Evolutionary conservation across 371 early-diverging fungal species (phyloP).

Genomic region (Sanchytrium tribonematis): DNA sequence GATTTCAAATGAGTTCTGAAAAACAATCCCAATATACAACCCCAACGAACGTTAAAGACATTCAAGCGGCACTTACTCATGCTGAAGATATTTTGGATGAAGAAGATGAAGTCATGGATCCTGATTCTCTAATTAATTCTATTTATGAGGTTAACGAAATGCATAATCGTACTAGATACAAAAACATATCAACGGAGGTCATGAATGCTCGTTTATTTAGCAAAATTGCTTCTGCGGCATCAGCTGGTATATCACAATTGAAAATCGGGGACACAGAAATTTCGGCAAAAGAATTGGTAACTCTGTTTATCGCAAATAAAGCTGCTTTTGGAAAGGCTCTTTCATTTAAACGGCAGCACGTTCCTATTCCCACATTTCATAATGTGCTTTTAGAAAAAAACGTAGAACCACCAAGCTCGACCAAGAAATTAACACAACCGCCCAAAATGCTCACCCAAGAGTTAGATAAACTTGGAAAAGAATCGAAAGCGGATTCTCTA

Average conservation of each 20-base stretch:
- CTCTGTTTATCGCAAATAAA: background rate
- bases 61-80: too few relatives aligned
- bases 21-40: too few relatives aligned
- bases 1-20: too few relatives aligned
- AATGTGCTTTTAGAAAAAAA: background rate
- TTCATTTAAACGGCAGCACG: background rate
- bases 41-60: too few relatives aligned
- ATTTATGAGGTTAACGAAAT: too few relatives aligned
- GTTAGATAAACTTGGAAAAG: background rate
- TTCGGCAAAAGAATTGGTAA: background rate
- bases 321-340: background rate
- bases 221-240: background rate
- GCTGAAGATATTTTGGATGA: too few relatives aligned
- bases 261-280: background rate
- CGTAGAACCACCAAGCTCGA: background rate
- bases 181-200: background rate
- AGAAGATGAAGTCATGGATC: too few relatives aligned
- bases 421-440: background rate
- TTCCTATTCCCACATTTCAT: background rate
- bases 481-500: background rate
- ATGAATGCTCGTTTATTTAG: background rate
- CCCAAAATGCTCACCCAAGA: background rate
- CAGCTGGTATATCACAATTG: background rate
- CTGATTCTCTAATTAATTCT: too few relatives aligned
- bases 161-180: background rate